Base-by-base conservation (phyloP, 306 rosid genomes). In the Psophocarpus tetragonolobus region DNA sequence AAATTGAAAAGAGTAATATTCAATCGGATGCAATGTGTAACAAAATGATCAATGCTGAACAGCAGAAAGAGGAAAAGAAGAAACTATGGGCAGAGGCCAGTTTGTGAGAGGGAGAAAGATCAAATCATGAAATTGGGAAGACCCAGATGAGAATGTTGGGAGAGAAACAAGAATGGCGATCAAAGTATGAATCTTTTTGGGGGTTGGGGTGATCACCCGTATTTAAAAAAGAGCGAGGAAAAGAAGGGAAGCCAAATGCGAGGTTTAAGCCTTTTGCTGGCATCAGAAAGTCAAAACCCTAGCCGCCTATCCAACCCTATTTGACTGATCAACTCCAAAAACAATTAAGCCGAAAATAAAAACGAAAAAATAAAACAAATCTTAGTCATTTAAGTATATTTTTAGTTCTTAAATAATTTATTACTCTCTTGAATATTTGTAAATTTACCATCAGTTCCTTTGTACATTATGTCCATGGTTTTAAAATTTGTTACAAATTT, bases 221-320 rank as follows among this genome's bases (percentile, higher is more conserved):
- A 27, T 61, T 44, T 74, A 56, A 26, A 26, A 27, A 29, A 32
- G 6, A 10, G 24, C 11, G 24, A 10, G 63, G 63, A 33, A 18
- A 21, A 27, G 62, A 36, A 15, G 17, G 23, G 27, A 39, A 70
- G 78, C 39, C 60, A 41, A 21, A 4, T 62, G 67, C 26, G 26
- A 79, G 84, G 71, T 79, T 69, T 79, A 21, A 51, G 79, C 41
- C 61, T 53, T 80, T 73, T 58, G 10, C 23, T 38, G 18, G 6
- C 18, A 5, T 6, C 60, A 23, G 18, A 42, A 78, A 76, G 84
- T 80, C 82, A 74, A 90, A 91, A 90, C 92, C 93, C 96, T 92
- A 88, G 97, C 95, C 91, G 96, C 95, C 94, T 35, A 60, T 65
- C 44, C 14, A 57, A 63, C 58, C 78, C 15, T 67, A 6, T 36